Evolutionary conservation across 768 basidiomycete genomes (phyloP).

Genomic region (Clavaria fumosa): DNA sequence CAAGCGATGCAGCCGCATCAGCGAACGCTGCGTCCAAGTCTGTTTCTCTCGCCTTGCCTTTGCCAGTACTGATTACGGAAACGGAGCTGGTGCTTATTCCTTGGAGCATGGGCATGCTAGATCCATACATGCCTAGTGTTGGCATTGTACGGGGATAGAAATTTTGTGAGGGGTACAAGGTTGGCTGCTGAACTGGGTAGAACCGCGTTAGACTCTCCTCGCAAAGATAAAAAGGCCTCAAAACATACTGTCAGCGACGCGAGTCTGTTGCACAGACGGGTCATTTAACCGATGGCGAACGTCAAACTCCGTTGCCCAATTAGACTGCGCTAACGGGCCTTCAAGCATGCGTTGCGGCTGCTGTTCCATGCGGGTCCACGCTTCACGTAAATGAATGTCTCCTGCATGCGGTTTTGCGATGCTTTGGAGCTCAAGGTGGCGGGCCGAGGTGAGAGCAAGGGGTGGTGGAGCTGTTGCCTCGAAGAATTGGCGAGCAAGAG

Average conservation of each 20-base stretch:
- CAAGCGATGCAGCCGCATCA: constrained; percentile 32
- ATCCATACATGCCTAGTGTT: constrained; percentile 22
- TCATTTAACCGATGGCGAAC: no score
- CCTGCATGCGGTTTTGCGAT: constrained; percentile 22
- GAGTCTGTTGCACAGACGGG: no score
- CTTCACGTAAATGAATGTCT: no score
- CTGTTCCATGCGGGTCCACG: constrained; percentile 41
- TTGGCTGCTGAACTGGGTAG: constrained; percentile 26
- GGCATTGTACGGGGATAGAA: no score
- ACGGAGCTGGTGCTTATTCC: no score
- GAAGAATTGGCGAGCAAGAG: constrained; percentile 72
- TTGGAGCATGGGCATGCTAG: constrained; percentile 25
- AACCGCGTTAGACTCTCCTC: no score
- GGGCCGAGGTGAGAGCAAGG: no score
- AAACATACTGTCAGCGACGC: no score
- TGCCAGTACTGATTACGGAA: constrained; percentile 17
- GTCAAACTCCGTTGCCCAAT: constrained; percentile 47
- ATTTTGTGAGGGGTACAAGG: constrained; percentile 25
- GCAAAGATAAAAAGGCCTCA: no score
- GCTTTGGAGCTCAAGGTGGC: constrained; percentile 19
- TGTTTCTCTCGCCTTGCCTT: constrained; percentile 63
- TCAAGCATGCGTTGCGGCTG: constrained; percentile 27
- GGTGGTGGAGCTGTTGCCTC: constrained; percentile 22
- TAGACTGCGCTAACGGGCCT: constrained; percentile 18
- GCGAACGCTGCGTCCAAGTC: constrained; percentile 84